Base-by-base conservation (phyloP, 164 flowering plant species). In the Stephania japonica region DNA sequence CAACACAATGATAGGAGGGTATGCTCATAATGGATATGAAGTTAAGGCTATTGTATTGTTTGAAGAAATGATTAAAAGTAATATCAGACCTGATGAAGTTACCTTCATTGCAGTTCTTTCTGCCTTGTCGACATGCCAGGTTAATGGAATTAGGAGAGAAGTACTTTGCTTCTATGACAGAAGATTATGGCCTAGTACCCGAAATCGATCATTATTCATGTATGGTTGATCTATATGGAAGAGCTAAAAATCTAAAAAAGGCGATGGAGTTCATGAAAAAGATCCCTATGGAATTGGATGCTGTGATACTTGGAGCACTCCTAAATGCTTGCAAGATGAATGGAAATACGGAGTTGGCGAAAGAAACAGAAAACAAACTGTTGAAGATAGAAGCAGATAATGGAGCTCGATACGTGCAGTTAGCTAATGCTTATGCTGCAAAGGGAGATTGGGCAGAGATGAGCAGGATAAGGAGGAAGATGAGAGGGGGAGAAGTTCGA, bases 381-480 rank as follows among this genome's bases (percentile, higher is more conserved):
- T 69, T 90, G 61, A 76, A 72, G 62, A 69, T 84, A 24, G 96
- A 86, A 81, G 84, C 82, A 9, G 76, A 78, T 11, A 85, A 79
- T 68, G 93, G 91, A 61, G 85, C 89, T 53, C 85, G 98, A 61
- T 87, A 86, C 76, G 92, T 89, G 77, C 98, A 91, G 79, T 76
- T 94, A 76, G 97, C 98, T 9, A 91, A 90, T 79, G 79, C 78
- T 7, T 94, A 89, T 79, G 98, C 97, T 27, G 86, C 88, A n/a
- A 86, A 85, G 47, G 90, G 89, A 14, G 82, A 83, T 42, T 91
- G 97, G 97, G 84, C 67, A 11, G 95, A 91, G 76, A 85, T 87
- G 89, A 82, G 90, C 42, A 87, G 90, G 75, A 80, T 90, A 74
- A 88, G 95, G 83, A 87, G 80, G 86, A 83, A 79, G 80, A 91